Percentiles rank a stretch among this genome's conserved stretches.
These are phyloP conservation scores for Apophysomyces variabilis DNA, from an alignment of 371 early-diverging fungal species.

Conservation along the genomic window DNA sequence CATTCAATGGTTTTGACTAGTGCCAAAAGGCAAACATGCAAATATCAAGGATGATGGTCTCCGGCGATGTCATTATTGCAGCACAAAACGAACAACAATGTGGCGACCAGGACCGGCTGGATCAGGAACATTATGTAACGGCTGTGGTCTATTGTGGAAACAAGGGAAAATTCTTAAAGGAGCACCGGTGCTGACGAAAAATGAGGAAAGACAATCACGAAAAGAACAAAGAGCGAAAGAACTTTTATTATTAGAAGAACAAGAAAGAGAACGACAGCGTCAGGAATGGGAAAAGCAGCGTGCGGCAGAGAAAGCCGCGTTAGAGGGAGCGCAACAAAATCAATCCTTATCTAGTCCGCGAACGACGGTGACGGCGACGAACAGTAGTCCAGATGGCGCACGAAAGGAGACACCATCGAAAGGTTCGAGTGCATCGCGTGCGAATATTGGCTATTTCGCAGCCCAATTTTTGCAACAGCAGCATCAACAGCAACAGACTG, in stretches of 20 bases:
- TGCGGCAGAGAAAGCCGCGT: background rate
- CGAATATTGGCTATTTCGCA: conserved; percentile 20
- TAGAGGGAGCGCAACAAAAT: background rate
- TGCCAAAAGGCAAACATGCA: conserved; percentile 22
- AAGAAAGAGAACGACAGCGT: conserved; percentile 19
- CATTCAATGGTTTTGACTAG: conserved; percentile 11
- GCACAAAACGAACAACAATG: conserved; percentile 48
- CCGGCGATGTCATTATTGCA: conserved; percentile 47
- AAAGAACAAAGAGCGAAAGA: conserved; percentile 33
- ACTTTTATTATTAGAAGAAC: conserved; percentile 21
- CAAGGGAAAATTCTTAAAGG: conserved; percentile 37
- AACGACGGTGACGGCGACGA: too few species aligned
- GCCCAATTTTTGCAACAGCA: conserved; percentile 25
- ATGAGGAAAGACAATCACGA: conserved; percentile 30
- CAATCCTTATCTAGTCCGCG: background rate
- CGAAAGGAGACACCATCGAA: conserved; percentile 18
- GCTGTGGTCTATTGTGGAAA: conserved; percentile 59
- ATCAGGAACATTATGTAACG: conserved; percentile 50
- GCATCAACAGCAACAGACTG: conserved; percentile 14
- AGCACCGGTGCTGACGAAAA: conserved; percentile 13
- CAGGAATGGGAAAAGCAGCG: conserved; percentile 18
- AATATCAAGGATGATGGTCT: conserved; percentile 40
- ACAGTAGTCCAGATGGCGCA: background rate
- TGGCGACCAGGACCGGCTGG: conserved; percentile 52
- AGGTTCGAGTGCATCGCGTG: background rate